These are phyloP conservation scores for Vanrija sp. DNA, from an alignment of 1,284 basidiomycete genomes.

Conservation along the genomic window DNA sequence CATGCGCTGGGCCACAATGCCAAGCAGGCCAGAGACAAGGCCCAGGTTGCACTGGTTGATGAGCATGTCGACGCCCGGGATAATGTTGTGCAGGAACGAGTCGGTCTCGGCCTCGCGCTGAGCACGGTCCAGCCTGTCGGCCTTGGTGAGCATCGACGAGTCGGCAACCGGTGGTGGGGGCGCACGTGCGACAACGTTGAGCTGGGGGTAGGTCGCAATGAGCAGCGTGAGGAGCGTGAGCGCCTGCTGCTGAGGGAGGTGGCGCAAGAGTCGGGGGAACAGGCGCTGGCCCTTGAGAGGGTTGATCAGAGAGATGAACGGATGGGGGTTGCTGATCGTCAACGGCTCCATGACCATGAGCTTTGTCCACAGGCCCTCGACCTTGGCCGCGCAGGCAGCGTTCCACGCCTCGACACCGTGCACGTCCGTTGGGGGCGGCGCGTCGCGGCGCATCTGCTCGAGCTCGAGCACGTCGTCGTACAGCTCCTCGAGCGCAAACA, in stretches of 20 bases:
- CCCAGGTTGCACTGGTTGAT: conserved; percentile 69
- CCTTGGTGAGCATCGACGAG: conserved; percentile 48
- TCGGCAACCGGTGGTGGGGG: conserved; percentile 55
- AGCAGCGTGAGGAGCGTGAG: conserved; percentile 85
- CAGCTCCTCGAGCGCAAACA: conserved; percentile 76
- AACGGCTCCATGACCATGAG: conserved; percentile 84
- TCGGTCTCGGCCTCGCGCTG: conserved; percentile 85
- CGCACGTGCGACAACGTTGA: conserved; percentile 80
- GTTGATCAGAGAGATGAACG: conserved; percentile 87
- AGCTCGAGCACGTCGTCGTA: conserved; percentile 81
- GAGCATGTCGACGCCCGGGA: conserved; percentile 81
- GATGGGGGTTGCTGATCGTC: conserved; percentile 89
- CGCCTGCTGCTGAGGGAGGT: conserved; percentile 73
- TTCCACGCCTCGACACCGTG: conserved; percentile 64
- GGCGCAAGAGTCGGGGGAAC: conserved; percentile 82
- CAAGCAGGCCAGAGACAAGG: conserved; percentile 80
- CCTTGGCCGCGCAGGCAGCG: conserved; percentile 56
- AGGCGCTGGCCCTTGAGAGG: conserved; percentile 91
- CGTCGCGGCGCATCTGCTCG: conserved; percentile 79
- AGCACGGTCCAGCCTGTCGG: conserved; percentile 60
- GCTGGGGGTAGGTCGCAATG: conserved; percentile 86
- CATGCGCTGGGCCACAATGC: conserved; percentile 76
- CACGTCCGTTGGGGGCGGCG: conserved; percentile 55
- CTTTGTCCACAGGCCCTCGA: conserved; percentile 73
- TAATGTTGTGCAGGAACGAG: conserved; percentile 76